phyloP scores from a whole-genome alignment of 176 grass and related monocot genomes.

The Phyllostachys edulis region DNA sequence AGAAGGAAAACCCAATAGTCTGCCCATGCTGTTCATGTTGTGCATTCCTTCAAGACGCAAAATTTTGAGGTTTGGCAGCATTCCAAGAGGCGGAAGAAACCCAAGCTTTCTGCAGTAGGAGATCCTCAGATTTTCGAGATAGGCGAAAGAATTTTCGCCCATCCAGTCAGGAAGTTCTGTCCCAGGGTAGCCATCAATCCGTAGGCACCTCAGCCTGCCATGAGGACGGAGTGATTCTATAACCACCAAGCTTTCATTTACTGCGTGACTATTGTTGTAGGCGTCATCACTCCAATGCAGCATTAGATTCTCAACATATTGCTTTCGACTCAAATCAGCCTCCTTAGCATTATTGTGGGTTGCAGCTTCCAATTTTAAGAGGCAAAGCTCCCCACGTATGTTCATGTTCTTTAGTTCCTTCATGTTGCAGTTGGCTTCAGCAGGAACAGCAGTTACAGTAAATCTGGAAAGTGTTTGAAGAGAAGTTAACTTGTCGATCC shows the following conservation, averaged over 20 bases:
- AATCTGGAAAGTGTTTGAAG: slow-evolving; percentile 52
- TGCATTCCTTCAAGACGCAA: slow-evolving; percentile 27
- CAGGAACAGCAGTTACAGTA: neutral
- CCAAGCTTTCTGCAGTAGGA: slow-evolving; percentile 21
- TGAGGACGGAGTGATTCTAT: slow-evolving; percentile 20
- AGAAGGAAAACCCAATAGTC: slow-evolving; percentile 31
- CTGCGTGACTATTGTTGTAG: neutral
- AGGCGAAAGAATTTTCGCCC: slow-evolving; percentile 5
- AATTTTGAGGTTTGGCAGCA: slow-evolving; percentile 32
- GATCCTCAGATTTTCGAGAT: slow-evolving; percentile 37
- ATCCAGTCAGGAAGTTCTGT: slow-evolving; percentile 45
- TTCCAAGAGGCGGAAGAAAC: slow-evolving; percentile 15
- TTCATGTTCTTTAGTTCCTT: slow-evolving; percentile 44
- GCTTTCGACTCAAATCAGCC: slow-evolving; percentile 38
- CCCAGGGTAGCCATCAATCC: slow-evolving; percentile 43
- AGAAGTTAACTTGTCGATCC: slow-evolving; percentile 35
- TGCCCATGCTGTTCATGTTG: neutral
- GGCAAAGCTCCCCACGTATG: slow-evolving; percentile 54
- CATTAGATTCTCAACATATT: slow-evolving; percentile 44
- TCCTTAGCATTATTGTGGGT: neutral
- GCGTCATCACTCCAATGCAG: slow-evolving; percentile 33
- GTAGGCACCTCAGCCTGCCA: slow-evolving; percentile 20
- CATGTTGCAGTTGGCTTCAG: slow-evolving; percentile 34
- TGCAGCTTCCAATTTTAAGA: slow-evolving; percentile 44
- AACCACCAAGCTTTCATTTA: neutral